Base-by-base conservation (phyloP, 202 grass and related monocot genomes). In the Setaria viridis region DNA sequence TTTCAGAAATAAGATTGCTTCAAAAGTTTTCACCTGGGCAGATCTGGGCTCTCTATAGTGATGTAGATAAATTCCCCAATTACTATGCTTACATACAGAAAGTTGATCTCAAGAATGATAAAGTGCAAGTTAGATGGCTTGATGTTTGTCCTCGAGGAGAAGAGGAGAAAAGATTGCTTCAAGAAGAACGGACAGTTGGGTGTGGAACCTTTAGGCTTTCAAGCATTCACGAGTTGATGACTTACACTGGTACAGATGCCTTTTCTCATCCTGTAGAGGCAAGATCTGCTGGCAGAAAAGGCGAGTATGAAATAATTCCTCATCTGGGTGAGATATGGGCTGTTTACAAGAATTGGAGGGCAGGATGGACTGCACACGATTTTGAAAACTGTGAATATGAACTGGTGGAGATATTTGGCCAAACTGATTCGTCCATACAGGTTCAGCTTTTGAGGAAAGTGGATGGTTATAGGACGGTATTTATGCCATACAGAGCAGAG, bases 31-130 rank as follows among this genome's bases (percentile, higher is more conserved):
- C 78, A 69, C 11, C 30, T 85, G 91, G 87, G 74, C 87, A 98
- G 77, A 75, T 91, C 39, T 98, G 95, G 93, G 91, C 95, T 67
- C 79, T 98, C 45, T 98, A 92, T 60, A 90, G 91, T 89, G 93
- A 98, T 74, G 39, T 89, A 21, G 92, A 98, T 84, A 80, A 58
- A 60, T 91, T 93, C 32, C 95, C 95, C 47, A 98, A 98, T 78
- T 98, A 85, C 80, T 98, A 93, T 87, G 92, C 45, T 11, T 49
- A 32, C 29, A 82, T 98, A 64, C 88, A 87, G 67, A 67, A 65
- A 35, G 71, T 91, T 74, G 91, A 93, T 70, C 16, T 29, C 55
- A 77, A 83, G 74, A 80, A 87, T 16, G 34, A 87, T 85, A 78
- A 17, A 80, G 45, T 98, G 45, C 50, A 93, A 59, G 47, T 88